Evolutionary conservation across 495 filamentous ascomycete species (phyloP), one percentile per base, ranked within the genome.

Genomic region (Xylaria nigripes): DNA sequence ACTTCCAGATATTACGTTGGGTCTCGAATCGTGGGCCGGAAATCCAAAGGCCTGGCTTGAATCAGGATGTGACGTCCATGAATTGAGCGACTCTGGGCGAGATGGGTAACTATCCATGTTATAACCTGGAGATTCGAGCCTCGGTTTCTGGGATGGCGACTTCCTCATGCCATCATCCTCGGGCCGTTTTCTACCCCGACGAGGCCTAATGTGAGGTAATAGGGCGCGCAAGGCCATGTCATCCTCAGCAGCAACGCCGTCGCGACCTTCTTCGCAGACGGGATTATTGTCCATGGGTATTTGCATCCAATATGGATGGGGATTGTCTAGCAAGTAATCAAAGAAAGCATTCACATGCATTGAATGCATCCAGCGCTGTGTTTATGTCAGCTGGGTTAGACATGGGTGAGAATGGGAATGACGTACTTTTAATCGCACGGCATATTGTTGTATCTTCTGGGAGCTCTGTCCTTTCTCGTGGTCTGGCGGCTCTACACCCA

Each of bases 281-380:
- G 85, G 83, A 13, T 82, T 78, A 6, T 83, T 75, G 45, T 81
- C 76, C 44, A 79, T 74, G 3, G 93, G 93, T 9, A 95, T 80
- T 50, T 95, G 83, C 18, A 82, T 86, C 72, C 86, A 95, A 68
- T 98, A 98, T 0, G 77, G 59, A 68, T 95, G 90, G 15, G 79
- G 76, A 50, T 92, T 90, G 30, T 83, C 82, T 30, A 91, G 76
- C 10, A 93, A 80, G 65, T 88, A 96, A 62, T 95, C 90, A 66
- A 96, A 96, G 66, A 96, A 98, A 16, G 91, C 87, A 76, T 96
- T 90, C 19, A 98, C 81, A 65, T 96, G 93, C 88, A 95, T 95
- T 0, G 93, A 92, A 63, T 88, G 89, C 88, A 98, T 93, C 93
- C 93, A 98, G 54, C 93, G 81, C 87, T 96, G 54, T 30, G 41